phyloP scores from a whole-genome alignment of 805 yeast genomes.

The Danielia reshetovae region DNA sequence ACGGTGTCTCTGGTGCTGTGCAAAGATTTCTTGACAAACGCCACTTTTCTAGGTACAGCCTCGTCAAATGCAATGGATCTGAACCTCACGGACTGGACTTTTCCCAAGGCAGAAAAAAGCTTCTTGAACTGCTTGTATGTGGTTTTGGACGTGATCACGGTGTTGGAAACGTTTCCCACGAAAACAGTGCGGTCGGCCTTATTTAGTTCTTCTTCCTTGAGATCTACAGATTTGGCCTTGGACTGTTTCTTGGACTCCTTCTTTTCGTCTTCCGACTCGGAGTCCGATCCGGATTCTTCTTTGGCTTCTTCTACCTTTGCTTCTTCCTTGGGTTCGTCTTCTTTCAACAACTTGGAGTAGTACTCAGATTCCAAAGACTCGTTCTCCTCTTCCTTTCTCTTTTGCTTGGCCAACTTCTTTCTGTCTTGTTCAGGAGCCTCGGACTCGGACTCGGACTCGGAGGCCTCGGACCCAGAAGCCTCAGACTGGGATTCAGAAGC shows the following conservation, averaged over 20 bases:
- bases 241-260: slow-evolving; percentile 16
- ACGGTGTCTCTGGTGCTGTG: slow-evolving; percentile 76
- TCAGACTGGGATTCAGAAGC: slow-evolving; percentile 13
- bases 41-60: slow-evolving; percentile 86
- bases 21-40: slow-evolving; percentile 74
- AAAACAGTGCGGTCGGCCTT: slow-evolving; percentile 84
- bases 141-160: slow-evolving; percentile 61
- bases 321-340: slow-evolving; percentile 15
- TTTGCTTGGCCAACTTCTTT: too few relatives aligned
- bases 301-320: slow-evolving; percentile 7
- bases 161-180: slow-evolving; percentile 75
- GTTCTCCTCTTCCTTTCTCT: slow-evolving; percentile 30
- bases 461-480: background rate
- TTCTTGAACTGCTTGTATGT: slow-evolving; percentile 61
- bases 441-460: slow-evolving; percentile 10
- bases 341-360: slow-evolving; percentile 2
- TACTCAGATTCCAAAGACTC: slow-evolving; percentile 23
- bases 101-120: slow-evolving; percentile 50
- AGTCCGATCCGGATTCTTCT: slow-evolving; percentile 19
- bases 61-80: slow-evolving; percentile 89
- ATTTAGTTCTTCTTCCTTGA: slow-evolving; percentile 67
- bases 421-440: slow-evolving; percentile 6
- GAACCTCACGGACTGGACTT: slow-evolving; percentile 75
- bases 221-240: slow-evolving; percentile 49
- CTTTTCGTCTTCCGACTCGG: slow-evolving; percentile 14